Percentiles rank a stretch among this genome's conserved stretches.
Conservation (phyloP, 371 early-diverging fungal species). For the Actinomortierella ambigua region DNA sequence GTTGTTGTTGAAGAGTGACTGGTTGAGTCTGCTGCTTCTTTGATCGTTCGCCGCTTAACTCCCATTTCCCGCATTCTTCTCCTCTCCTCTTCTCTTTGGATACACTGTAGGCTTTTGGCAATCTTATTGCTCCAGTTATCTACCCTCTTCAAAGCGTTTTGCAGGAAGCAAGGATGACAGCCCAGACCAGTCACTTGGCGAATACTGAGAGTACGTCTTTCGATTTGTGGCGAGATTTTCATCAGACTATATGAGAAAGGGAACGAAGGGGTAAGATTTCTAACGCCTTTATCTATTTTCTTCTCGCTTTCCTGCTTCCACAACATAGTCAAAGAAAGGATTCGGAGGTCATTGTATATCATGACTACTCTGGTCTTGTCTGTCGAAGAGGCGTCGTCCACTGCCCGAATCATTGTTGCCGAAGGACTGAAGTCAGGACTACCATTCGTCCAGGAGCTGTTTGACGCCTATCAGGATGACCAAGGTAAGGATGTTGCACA, state of each 20-base stretch:
- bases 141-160: constrained; percentile 29
- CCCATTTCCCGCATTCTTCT: too few relatives aligned
- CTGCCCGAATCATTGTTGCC: constrained; percentile 18
- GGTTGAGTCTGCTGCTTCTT: too few relatives aligned
- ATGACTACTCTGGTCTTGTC: constrained; percentile 19
- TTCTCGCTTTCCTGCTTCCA: too few relatives aligned
- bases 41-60: too few relatives aligned
- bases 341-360: constrained; percentile 24
- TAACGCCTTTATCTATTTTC: too few relatives aligned
- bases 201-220: constrained; percentile 13
- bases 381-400: constrained; percentile 18
- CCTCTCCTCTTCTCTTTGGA: too few relatives aligned
- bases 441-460: constrained; percentile 32
- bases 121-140: constrained; percentile 22
- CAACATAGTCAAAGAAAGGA: constrained; percentile 24
- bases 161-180: constrained; percentile 17
- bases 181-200: constrained; percentile 7
- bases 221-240: too few relatives aligned
- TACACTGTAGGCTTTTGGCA: constrained; percentile 17
- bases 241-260: too few relatives aligned
- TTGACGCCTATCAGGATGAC: constrained; percentile 33
- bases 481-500: constrained; percentile 22
- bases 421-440: constrained; percentile 22
- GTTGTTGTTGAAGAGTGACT: background rate
- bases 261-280: too few relatives aligned